Base-by-base conservation (phyloP, 768 basidiomycete species). In the Lactarius evosmus region DNA sequence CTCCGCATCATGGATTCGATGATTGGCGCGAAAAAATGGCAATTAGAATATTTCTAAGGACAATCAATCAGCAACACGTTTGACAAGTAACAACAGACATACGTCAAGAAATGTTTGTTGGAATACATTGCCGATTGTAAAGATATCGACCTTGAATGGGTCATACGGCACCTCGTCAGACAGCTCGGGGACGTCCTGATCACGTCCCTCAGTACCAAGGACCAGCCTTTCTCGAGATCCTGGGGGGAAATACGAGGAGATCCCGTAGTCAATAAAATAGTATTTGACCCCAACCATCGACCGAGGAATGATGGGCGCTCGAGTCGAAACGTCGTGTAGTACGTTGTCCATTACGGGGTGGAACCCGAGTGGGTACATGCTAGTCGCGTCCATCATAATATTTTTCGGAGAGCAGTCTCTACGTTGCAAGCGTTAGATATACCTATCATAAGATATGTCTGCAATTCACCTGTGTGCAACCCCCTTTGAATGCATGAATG, bases 71-170 rank as follows among this genome's bases (percentile, higher is more conserved):
- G 36, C 8, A 4, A 33, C 25, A 19, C 33, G 14, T n/a, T n/a
- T n/a, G 32, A 14, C 4, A 4, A 7, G 7, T 4, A 17, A 7
- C 1, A 46, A n/a, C 14, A 8, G 40, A 46, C 61, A 0, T 40
- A 62, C 61, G 50, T 56, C 7, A 2, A 12, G 22, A 2, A 51
- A 33, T 33, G n/a, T n/a, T 34, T 2, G 2, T 22, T 32, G 46
- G 1, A 67, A 40, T 2, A 53, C 50, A 22, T 64, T 64, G n/a
- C 66, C 63, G 6, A 65, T 54, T 7, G 57, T 65, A 19, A 65
- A 67, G 25, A 67, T 61, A n/a, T 67, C 66, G 25, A 67, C 66
- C 29, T 64, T 65, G 63, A 67, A 67, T 14, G 66, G 66, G 30
- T 67, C 66, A 32, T 67, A 65, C 7, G 59, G 59, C 7, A 61